These are phyloP conservation scores for Debaryomyces nepalensis DNA, from an alignment of 1,139 yeast genomes.

Conservation along the genomic window DNA sequence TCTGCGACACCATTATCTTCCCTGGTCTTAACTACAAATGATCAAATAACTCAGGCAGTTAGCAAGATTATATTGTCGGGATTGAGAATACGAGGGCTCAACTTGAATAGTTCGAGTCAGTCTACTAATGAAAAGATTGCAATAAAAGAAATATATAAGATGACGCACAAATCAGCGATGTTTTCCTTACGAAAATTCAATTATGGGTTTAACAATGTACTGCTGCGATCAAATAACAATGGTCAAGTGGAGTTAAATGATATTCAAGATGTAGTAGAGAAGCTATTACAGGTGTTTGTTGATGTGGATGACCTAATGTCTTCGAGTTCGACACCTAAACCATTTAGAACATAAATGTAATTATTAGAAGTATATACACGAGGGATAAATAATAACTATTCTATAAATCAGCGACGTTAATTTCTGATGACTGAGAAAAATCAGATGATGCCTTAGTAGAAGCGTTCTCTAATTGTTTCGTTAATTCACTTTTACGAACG, in stretches of 20 bases:
- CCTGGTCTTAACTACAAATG: slow-evolving; percentile 31
- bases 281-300: slow-evolving; percentile 38
- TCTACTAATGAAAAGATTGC: slow-evolving; percentile 39
- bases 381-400: slow-evolving; percentile 3
- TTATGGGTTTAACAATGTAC: slow-evolving; percentile 28
- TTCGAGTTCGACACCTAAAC: slow-evolving; percentile 9
- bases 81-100: slow-evolving; percentile 46
- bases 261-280: slow-evolving; percentile 44
- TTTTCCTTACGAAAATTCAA: slow-evolving; percentile 46
- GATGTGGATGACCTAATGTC: slow-evolving; percentile 29
- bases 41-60: slow-evolving; percentile 40
- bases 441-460: slow-evolving; percentile 25
- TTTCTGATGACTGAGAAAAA: slow-evolving; percentile 18
- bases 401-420: slow-evolving; percentile 16
- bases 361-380: slow-evolving; percentile 13
- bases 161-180: slow-evolving; percentile 46
- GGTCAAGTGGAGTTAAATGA: slow-evolving; percentile 30
- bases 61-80: slow-evolving; percentile 47
- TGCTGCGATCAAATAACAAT: slow-evolving; percentile 9
- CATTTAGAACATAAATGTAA: slow-evolving; percentile 8
- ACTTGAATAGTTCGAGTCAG: slow-evolving; percentile 26
- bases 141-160: slow-evolving; percentile 47
- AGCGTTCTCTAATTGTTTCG: slow-evolving; percentile 38
- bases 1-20: slow-evolving; percentile 20
- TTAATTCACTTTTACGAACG: slow-evolving; percentile 32